phyloP scores from a whole-genome alignment of 73 alveolate genomes.

The Paramecium primaurelia region DNA sequence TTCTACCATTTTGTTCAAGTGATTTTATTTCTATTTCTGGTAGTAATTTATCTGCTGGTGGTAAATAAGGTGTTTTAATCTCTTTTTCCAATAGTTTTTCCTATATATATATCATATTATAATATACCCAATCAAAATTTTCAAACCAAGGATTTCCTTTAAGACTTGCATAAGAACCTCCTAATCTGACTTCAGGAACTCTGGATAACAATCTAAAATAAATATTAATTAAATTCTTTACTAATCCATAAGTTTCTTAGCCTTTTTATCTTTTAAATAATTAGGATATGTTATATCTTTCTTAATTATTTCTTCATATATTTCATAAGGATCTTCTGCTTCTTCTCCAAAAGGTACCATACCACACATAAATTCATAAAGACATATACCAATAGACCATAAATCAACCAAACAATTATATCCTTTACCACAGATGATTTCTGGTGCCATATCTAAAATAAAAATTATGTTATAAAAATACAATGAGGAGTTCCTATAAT shows the following conservation, averaged over 20 bases:
- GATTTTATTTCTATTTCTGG: slow-evolving; percentile 44
- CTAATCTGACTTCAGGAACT: slow-evolving; percentile 70
- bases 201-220: slow-evolving; percentile 54
- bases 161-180: slow-evolving; percentile 61
- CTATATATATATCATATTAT: neutral
- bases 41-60: slow-evolving; percentile 50
- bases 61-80: slow-evolving; percentile 53
- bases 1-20: slow-evolving; percentile 11
- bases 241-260: slow-evolving; percentile 68
- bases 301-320: slow-evolving; percentile 69
- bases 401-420: slow-evolving; percentile 72
- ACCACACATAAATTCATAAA: slow-evolving; percentile 76
- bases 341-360: slow-evolving; percentile 83
- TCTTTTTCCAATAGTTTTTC: slow-evolving; percentile 54
- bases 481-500: slow-evolving; percentile 75
- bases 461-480: neutral
- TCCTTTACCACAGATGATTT: slow-evolving; percentile 77
- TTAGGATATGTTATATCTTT: slow-evolving; percentile 71
- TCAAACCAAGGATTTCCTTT: slow-evolving; percentile 69
- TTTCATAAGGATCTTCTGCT: slow-evolving; percentile 73
- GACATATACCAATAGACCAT: slow-evolving; percentile 78
- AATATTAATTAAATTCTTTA: neutral
- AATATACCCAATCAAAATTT: slow-evolving; percentile 68
- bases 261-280: slow-evolving; percentile 67
- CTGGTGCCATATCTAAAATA: slow-evolving; percentile 68